Evolutionary conservation across 2,329 filamentous ascomycete genomes (phyloP).

Genomic region (Ophioceras dolichostomum): DNA sequence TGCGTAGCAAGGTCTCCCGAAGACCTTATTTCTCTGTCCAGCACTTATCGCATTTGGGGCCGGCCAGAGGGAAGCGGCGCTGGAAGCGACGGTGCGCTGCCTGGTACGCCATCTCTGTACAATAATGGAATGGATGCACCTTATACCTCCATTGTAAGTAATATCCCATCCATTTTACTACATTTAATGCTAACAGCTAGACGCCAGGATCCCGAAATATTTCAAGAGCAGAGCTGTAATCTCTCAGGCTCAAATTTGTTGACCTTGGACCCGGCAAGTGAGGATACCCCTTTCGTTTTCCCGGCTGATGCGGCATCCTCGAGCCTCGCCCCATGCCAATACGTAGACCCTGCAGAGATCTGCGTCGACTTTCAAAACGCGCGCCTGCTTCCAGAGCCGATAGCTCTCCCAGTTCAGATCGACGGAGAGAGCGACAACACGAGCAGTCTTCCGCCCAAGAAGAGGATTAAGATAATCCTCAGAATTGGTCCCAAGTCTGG

Average conservation of each 20-base stretch:
- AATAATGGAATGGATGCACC: not conserved
- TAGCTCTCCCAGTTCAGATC: no score
- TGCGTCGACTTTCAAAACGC: no score
- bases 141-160: not conserved
- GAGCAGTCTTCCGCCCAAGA: not conserved
- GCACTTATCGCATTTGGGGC: not conserved
- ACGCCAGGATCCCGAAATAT: not conserved
- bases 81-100: not conserved
- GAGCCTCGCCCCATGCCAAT: not conserved
- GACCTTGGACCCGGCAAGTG: not conserved
- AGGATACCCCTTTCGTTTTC: not conserved
- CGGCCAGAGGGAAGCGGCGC: not conserved
- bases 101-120: not conserved
- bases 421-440: no score
- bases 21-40: not conserved
- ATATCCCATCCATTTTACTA: not conserved
- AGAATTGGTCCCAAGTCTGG: not conserved
- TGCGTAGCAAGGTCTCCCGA: not conserved
- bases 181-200: not conserved
- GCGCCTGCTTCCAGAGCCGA: no score
- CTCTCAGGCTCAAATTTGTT: not conserved
- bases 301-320: not conserved
- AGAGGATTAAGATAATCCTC: not conserved
- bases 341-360: not conserved
- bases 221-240: not conserved